Base-by-base conservation (phyloP, 352 stramenopile genomes). In the Phytopythium sindhum region DNA sequence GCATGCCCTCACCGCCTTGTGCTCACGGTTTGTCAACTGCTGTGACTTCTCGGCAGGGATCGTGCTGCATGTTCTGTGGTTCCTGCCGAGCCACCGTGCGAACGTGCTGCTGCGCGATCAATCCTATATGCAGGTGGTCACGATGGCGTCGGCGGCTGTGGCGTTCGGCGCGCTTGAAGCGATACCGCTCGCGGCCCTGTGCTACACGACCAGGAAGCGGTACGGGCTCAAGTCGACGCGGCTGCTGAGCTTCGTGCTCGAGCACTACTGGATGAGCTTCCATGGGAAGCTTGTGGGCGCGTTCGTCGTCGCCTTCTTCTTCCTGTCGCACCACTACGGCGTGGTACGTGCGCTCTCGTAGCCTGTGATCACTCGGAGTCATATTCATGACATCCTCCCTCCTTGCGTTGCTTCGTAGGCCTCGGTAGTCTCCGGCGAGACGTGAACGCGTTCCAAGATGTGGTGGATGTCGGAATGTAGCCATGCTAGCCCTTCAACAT, bases 161-260 rank as follows among this genome's bases (percentile, higher is more conserved):
- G 59, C 54, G 8, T 66, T 60, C 57, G 59, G 65, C 8, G 57
- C 37, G 8, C 60, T 66, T n/a, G 60, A 66, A 14, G 14, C 68
- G 11, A 53, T 63, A 21, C 44, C 65, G 33, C 37, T 75, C 8
- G 68, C 41, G 23, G 29, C 65, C 24, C 33, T 69, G 33, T 69
- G 65, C 47, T 7, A 45, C n/a, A 26, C 50, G 24, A 58, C 75
- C 8, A 61, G 60, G 48, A 61, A 53, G 35, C 73, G 76, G 59
- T 81, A 76, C 61, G 66, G 69, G 0, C 57, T 80, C 24, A 67
- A 59, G 24, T 51, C 67, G 21, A 19, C 67, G 52, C 63, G 70
- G 8, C 33, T 76, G 45, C 60, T 82, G 56, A 57, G 61, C 6
- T 82, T 82, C 50, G 63, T 82, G 44, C 51, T 82, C 37, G 72